A percentile compares a stretch with the other conserved stretches of the same genome.
These are phyloP conservation scores for Tremella fuciformis DNA, from an alignment of 768 basidiomycete genomes.

Conservation along the genomic window DNA sequence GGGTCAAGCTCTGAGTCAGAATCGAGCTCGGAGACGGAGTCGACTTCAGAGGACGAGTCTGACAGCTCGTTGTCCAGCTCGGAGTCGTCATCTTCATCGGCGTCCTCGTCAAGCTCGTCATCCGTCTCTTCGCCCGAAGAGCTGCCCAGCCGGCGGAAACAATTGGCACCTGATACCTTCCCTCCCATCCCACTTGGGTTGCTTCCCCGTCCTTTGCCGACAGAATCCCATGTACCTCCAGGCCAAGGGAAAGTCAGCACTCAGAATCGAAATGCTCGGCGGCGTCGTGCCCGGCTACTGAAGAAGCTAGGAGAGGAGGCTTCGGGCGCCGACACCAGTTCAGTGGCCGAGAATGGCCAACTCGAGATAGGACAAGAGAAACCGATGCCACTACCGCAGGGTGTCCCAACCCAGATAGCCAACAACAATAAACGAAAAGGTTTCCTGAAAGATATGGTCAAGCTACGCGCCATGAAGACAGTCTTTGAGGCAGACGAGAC, in stretches of 20 bases:
- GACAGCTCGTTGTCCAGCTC: conserved; percentile 17
- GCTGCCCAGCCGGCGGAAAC: conserved; percentile 16
- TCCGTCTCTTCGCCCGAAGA: conserved; percentile 14
- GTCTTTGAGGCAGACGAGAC: conserved; percentile 16
- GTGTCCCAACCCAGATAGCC: conserved; percentile 9
- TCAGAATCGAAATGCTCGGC: conserved; percentile 32
- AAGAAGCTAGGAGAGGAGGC: not conserved
- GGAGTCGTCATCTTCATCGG: conserved; percentile 13
- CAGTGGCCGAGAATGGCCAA: no score
- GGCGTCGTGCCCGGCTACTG: conserved; percentile 9
- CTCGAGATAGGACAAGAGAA: no score
- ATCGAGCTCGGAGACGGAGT: not conserved
- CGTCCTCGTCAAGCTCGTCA: conserved; percentile 25
- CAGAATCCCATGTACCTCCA: conserved; percentile 19
- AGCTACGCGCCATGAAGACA: conserved; percentile 19
- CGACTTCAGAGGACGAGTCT: no score
- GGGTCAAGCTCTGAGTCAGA: not conserved
- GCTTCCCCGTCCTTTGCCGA: not conserved
- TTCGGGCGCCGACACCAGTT: not conserved
- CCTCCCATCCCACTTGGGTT: not conserved
- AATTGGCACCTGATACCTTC: not conserved
- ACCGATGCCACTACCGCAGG: no score
- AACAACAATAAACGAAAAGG: conserved; percentile 38
- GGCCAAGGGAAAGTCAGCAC: conserved; percentile 39
- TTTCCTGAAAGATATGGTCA: conserved; percentile 39